Conservation (phyloP, 148 eudicot genomes). For the Vaccinium corymbosum region DNA sequence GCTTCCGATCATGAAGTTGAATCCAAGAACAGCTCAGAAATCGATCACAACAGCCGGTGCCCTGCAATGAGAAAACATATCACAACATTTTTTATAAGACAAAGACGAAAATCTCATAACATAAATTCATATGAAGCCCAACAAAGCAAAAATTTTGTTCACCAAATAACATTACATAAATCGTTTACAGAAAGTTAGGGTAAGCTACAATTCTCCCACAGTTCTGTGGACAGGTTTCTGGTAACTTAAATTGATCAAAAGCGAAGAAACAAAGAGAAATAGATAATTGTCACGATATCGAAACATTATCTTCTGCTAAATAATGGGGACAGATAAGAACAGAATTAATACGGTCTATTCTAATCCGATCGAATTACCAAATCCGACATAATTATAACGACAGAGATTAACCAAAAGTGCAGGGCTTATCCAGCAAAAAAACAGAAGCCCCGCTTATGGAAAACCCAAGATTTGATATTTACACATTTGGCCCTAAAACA, state of each 20-base stretch:
- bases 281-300: background rate
- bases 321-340: background rate
- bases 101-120: background rate
- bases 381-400: background rate
- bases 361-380: background rate
- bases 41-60: background rate
- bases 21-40: background rate
- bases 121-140: background rate
- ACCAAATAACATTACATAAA: too few relatives aligned
- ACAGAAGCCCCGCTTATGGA: conserved; percentile 15
- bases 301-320: background rate
- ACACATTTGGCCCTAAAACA: background rate
- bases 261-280: too few relatives aligned
- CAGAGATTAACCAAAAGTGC: background rate
- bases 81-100: background rate
- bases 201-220: too few relatives aligned
- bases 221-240: too few relatives aligned
- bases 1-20: background rate
- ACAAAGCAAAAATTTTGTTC: too few relatives aligned
- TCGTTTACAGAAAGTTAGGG: too few relatives aligned
- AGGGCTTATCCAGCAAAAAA: conserved; percentile 23
- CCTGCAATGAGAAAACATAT: background rate
- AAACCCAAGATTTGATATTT: conserved; percentile 6
- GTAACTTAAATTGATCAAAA: too few relatives aligned
- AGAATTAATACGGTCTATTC: background rate